Evolutionary conservation across 352 stramenopile genomes (phyloP).

Genomic region (Pythium pectinolyticum): DNA sequence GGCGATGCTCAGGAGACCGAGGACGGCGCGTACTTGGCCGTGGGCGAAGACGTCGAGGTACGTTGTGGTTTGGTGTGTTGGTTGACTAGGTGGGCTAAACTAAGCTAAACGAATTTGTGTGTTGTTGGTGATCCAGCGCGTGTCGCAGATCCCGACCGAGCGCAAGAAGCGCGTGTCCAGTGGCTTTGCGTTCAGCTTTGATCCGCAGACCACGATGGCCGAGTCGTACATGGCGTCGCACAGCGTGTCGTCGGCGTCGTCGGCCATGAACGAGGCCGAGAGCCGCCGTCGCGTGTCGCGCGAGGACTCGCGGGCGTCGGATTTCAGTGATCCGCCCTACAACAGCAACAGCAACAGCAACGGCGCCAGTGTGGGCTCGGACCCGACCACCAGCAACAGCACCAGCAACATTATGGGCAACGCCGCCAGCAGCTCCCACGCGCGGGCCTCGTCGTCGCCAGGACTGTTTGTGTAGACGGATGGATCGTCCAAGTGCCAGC

Average conservation of each 20-base stretch:
- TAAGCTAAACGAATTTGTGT: background rate
- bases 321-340: conserved; percentile 37
- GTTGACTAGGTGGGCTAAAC: background rate
- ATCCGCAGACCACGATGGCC: conserved; percentile 72
- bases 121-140: conserved; percentile 7
- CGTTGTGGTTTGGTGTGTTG: background rate
- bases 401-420: too few relatives aligned
- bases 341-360: conserved; percentile 6
- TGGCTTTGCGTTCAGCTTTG: conserved; percentile 83
- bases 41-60: conserved; percentile 22
- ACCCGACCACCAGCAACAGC: too few relatives aligned
- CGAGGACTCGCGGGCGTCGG: conserved; percentile 71
- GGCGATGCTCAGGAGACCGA: conserved; percentile 34
- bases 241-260: conserved; percentile 52
- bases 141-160: conserved; percentile 22
- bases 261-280: conserved; percentile 67
- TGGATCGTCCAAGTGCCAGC: background rate
- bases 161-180: conserved; percentile 64
- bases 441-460: conserved; percentile 16
- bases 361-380: too few relatives aligned
- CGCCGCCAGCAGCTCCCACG: too few relatives aligned
- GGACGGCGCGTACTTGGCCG: conserved; percentile 12
- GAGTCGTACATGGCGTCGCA: conserved; percentile 81
- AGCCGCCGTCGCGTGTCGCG: conserved; percentile 55
- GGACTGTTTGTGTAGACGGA: conserved; percentile 24